Conservation (phyloP, 2,329 filamentous ascomycete species). For the Colletotrichum sojae region DNA sequence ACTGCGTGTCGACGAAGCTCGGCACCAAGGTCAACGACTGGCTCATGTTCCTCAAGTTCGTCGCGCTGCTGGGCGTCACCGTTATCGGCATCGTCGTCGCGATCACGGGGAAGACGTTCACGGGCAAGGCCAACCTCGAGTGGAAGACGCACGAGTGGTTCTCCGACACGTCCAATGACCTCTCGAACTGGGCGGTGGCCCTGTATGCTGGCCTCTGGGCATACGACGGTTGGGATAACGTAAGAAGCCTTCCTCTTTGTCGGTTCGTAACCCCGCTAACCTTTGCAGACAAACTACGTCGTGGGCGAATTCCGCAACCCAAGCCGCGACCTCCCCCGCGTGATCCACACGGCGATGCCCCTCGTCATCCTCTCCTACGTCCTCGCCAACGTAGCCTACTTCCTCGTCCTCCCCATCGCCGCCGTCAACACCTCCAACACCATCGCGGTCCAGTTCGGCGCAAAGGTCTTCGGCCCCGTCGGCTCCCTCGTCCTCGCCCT, state of each 20-base stretch:
- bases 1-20: constrained; percentile 90
- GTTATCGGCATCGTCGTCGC: constrained; percentile 92
- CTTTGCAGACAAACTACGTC: constrained; percentile 89
- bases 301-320: constrained; percentile 97
- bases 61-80: constrained; percentile 88
- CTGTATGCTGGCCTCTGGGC: constrained; percentile 97
- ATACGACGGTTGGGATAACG: constrained; percentile 99
- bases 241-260: constrained; percentile 61
- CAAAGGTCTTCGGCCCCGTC: constrained; percentile 87
- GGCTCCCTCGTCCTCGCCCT: constrained; percentile 89
- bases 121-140: constrained; percentile 81
- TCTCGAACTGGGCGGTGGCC: constrained; percentile 92
- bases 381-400: constrained; percentile 93
- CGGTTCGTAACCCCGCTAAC: constrained; percentile 27
- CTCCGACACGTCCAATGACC: constrained; percentile 82
- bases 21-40: constrained; percentile 90
- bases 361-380: constrained; percentile 92
- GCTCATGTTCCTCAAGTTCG: constrained; percentile 98
- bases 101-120: constrained; percentile 83
- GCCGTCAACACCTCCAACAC: constrained; percentile 92
- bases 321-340: constrained; percentile 87
- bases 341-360: constrained; percentile 97
- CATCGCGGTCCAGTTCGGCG: constrained; percentile 94
- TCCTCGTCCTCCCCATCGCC: constrained; percentile 87
- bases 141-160: constrained; percentile 95